phyloP scores from a whole-genome alignment of 768 basidiomycete genomes.

The Thelephora aurantiotincta region DNA sequence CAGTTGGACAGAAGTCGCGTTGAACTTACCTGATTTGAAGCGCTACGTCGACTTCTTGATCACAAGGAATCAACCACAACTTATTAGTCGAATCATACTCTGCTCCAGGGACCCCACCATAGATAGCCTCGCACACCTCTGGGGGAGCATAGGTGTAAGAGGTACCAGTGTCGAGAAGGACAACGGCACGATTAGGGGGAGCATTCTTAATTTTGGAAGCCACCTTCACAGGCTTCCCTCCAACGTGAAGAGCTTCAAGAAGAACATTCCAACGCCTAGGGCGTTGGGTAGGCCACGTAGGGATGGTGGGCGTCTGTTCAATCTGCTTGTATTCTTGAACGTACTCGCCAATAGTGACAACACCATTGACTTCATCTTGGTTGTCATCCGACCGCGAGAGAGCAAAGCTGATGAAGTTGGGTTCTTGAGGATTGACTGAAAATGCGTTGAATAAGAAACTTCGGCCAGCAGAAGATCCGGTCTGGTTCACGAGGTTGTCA shows the following conservation, averaged over 20 bases:
- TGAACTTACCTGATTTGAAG: conserved; percentile 56
- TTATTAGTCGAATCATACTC: conserved; percentile 32
- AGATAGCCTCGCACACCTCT: conserved; percentile 55
- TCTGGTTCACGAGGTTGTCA: conserved; percentile 40
- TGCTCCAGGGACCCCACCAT: conserved; percentile 52
- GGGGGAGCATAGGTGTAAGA: conserved; percentile 71
- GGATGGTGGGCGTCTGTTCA: conserved; percentile 38
- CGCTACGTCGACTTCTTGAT: conserved; percentile 62
- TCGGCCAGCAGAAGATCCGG: conserved; percentile 46
- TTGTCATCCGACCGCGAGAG: conserved; percentile 45
- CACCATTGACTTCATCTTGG: conserved; percentile 46
- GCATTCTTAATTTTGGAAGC: conserved; percentile 40
- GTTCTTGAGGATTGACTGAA: conserved; percentile 46
- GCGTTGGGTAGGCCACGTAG: conserved; percentile 55
- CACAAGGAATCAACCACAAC: conserved; percentile 66
- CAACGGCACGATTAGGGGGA: conserved; percentile 58
- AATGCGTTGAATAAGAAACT: conserved; percentile 70
- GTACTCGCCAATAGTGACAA: conserved; percentile 61
- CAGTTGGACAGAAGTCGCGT: neutral
- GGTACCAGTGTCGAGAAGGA: conserved; percentile 68
- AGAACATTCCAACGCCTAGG: conserved; percentile 69
- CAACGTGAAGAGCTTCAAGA: conserved; percentile 57
- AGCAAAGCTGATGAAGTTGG: conserved; percentile 72
- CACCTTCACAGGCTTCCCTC: conserved; percentile 33
- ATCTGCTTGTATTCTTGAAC: conserved; percentile 50